Evolutionary conservation across 208 protist species (phyloP), one percentile per base, ranked within the genome.

Genomic region (Acanthamoeba lenticulata): DNA sequence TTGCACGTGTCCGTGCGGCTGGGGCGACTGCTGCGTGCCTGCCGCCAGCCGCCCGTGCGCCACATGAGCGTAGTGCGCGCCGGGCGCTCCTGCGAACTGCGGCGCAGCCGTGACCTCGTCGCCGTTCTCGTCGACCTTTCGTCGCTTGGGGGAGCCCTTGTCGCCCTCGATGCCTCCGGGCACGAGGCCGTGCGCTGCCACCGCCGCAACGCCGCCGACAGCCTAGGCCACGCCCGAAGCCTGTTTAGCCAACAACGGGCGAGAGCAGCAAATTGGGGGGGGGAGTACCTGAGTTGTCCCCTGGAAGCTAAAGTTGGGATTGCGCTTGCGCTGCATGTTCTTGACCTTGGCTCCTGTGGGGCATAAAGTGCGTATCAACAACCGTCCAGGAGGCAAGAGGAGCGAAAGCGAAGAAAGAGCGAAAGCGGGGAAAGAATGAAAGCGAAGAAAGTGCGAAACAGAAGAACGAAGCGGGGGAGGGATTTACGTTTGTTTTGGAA

Each of bases 401-500:
- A 19, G 17, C 9, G n/a, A n/a, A 9, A 42, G 24, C 32, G 17
- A 15, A 27, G 27, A 17, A 47, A 45, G 40, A 52, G 24, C 40
- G 77, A 88, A 60, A 52, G 21, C 4, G 44, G 44, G 7, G 17
- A 57, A 38, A 52, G 24, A 32, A 74, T 9, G 36, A 79, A 27
- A 38, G 21, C 21, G 4, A 60, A 21, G 52, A 60, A 60, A n/a
- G n/a, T n/a, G 62, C 62, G 29, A 72, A 11, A 91, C 52, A 69
- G 5, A n/a, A 49, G 36, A 7, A 65, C 7, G 6, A 9, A 6
- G 79, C 21, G 79, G 81, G 81, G 47, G 69, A n/a, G 24, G 45
- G 47, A 17, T 21, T 1, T 62, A 92, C 90, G 42, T 45, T 94
- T 94, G 69, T 94, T 94, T 32, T 94, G 90, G 67, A 94, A 94